phyloP scores from a whole-genome alignment of 2,329 filamentous ascomycete genomes.

The Colletotrichum cordylinicola region DNA sequence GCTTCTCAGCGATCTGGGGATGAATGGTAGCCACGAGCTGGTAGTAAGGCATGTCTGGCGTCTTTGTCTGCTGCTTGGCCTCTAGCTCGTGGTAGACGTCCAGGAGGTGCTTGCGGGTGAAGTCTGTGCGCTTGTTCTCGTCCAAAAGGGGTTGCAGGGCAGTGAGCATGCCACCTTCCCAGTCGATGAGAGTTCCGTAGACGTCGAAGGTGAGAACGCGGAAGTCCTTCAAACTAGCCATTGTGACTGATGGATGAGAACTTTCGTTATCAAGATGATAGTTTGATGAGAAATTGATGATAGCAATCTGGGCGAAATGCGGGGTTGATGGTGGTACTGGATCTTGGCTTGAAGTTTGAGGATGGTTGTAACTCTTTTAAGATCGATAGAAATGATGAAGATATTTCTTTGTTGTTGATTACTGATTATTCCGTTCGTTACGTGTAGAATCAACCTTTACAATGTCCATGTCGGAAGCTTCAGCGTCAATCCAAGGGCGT shows the following conservation, averaged over 20 bases:
- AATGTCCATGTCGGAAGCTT: neutral
- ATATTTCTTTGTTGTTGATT: neutral
- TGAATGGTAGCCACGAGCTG: conserved; percentile 59
- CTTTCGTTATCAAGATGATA: neutral
- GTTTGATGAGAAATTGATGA: neutral
- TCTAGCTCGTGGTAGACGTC: conserved; percentile 48
- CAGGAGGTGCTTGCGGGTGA: conserved; percentile 42
- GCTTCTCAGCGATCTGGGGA: conserved; percentile 49
- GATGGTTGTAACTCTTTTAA: neutral
- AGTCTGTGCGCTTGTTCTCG: conserved; percentile 28
- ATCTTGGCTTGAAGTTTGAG: neutral
- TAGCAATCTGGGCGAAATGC: neutral
- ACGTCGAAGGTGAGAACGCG: conserved; percentile 73
- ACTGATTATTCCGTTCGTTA: neutral
- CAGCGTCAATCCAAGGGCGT: neutral
- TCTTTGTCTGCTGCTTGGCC: conserved; percentile 56
- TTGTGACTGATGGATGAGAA: neutral
- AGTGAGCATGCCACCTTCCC: conserved; percentile 69
- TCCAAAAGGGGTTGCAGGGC: conserved; percentile 58
- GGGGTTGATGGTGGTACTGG: neutral
- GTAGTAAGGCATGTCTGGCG: conserved; percentile 65
- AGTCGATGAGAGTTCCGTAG: conserved; percentile 83
- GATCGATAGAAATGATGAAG: rapidly evolving
- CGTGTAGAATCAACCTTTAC: neutral
- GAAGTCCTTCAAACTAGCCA: conserved; percentile 30